phyloP scores from a whole-genome alignment of 2,329 filamentous ascomycete genomes.

The Alternaria triticimaculans region DNA sequence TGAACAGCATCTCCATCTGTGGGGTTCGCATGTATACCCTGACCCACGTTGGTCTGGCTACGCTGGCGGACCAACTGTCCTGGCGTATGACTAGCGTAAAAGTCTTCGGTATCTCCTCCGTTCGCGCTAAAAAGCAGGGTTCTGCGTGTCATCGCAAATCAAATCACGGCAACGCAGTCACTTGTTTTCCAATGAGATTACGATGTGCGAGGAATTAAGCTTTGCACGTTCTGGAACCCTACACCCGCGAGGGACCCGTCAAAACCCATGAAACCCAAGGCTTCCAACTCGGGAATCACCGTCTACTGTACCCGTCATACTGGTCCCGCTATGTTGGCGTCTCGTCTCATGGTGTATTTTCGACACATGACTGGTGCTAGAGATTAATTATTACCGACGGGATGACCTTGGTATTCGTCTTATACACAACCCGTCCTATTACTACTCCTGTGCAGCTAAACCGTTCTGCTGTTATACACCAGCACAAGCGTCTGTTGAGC shows the following conservation, averaged over 20 bases:
- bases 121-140: not conserved
- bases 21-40: conserved; percentile 7
- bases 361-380: not conserved
- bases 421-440: not conserved
- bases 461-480: not conserved
- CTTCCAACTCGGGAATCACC: not conserved
- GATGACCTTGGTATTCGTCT: not conserved
- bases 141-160: not conserved
- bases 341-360: not conserved
- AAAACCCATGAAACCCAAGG: not conserved
- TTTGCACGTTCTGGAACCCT: not conserved
- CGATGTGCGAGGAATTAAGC: not conserved
- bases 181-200: not conserved
- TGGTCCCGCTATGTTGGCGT: not conserved
- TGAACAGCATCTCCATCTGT: not conserved
- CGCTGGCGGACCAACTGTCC: conserved; percentile 4
- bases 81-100: conserved; percentile 1
- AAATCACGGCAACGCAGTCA: not conserved
- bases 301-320: not conserved
- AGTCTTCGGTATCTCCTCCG: conserved; percentile 6
- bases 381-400: not conserved
- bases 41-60: conserved; percentile 1
- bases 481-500: not conserved
- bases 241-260: not conserved
- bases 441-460: not conserved